Conservation (phyloP, 2,329 filamentous ascomycete genomes). For the Acrodontium crateriforme region DNA sequence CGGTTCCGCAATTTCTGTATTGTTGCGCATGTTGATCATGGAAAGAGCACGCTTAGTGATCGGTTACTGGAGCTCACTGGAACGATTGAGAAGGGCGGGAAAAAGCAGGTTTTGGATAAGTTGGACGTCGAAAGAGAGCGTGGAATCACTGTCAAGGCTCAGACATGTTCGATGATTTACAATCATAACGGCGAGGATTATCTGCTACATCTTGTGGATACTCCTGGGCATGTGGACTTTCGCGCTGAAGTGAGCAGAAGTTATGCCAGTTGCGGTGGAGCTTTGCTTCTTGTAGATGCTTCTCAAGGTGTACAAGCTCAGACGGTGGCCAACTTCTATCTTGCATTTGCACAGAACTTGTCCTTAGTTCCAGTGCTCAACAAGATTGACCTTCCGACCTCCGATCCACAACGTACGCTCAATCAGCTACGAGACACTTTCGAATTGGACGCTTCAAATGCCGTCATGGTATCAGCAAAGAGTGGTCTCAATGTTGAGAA, state of each 20-base stretch:
- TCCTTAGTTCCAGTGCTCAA: conserved; percentile 84
- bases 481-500: conserved; percentile 75
- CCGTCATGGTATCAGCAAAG: conserved; percentile 76
- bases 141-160: conserved; percentile 96
- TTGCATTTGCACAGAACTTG: conserved; percentile 85
- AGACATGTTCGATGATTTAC: conserved; percentile 97
- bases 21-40: conserved; percentile 96
- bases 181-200: conserved; percentile 77
- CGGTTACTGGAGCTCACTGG: conserved; percentile 86
- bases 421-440: conserved; percentile 78
- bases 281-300: conserved; percentile 83
- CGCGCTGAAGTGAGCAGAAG: conserved; percentile 88
- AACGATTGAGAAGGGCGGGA: conserved; percentile 71
- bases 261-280: conserved; percentile 91
- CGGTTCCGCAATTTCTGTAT: conserved; percentile 94
- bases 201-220: conserved; percentile 88
- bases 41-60: conserved; percentile 90
- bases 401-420: conserved; percentile 73
- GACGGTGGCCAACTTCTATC: conserved; percentile 96
- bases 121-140: conserved; percentile 91
- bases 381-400: conserved; percentile 86
- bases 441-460: conserved; percentile 67
- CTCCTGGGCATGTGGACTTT: conserved; percentile 95
- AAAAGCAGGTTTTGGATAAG: conserved; percentile 95
- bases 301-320: conserved; percentile 95